A percentile compares a stretch with the other conserved stretches of the same genome.
phyloP scores from a whole-genome alignment of 805 yeast genomes.

The Lipomyces orientalis region DNA sequence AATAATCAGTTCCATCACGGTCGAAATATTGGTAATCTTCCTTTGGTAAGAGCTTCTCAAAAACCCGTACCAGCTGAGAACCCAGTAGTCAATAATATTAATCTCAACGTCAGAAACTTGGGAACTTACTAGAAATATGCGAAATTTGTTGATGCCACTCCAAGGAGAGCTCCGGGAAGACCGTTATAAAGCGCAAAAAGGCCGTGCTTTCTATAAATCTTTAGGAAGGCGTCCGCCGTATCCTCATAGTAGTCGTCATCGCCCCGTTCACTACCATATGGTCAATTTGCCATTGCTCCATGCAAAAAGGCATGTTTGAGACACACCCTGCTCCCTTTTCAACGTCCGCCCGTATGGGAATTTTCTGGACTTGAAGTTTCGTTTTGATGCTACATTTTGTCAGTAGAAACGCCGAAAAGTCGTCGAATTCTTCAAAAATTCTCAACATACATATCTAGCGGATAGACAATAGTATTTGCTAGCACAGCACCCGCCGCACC shows the following conservation, averaged over 20 bases:
- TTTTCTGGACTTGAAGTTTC: conserved; percentile 35
- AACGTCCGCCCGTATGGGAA: conserved; percentile 17
- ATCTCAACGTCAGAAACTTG: not conserved
- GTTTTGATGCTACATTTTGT: conserved; percentile 13
- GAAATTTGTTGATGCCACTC: conserved; percentile 78
- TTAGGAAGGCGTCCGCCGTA: conserved; percentile 65
- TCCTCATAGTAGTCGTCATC: conserved; percentile 53
- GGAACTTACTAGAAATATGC: conserved; percentile 66
- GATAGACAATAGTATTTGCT: conserved; percentile 81
- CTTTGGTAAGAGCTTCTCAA: conserved; percentile 63
- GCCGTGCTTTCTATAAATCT: conserved; percentile 65
- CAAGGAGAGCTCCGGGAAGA: conserved; percentile 65
- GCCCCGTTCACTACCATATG: not conserved
- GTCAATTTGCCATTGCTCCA: not conserved
- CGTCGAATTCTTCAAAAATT: not conserved
- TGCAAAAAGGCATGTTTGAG: not conserved
- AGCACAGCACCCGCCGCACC: conserved; percentile 83
- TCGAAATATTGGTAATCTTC: conserved; percentile 52
- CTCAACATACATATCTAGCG: conserved; percentile 61
- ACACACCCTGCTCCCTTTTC: conserved; percentile 19
- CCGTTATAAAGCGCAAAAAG: conserved; percentile 75
- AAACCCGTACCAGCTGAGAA: conserved; percentile 68
- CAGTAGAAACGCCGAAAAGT: not conserved
- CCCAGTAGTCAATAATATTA: not conserved
- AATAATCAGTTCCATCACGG: conserved; percentile 69